phyloP scores from a whole-genome alignment of 1,284 basidiomycete species.

The Neolentinus lepideus region DNA sequence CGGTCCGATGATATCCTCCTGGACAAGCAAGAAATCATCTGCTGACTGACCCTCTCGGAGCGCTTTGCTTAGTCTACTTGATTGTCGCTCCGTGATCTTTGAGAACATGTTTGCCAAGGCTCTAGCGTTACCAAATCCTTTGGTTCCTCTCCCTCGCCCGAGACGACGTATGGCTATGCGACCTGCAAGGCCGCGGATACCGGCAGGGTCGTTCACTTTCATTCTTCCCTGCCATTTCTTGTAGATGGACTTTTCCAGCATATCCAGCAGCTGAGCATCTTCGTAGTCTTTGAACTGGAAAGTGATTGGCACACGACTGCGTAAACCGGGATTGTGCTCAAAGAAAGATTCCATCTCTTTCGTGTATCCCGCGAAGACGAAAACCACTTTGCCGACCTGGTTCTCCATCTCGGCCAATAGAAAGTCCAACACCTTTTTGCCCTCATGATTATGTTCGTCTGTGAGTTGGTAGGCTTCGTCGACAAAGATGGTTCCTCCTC shows the following conservation, averaged over 20 bases:
- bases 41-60: constrained; percentile 29
- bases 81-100: constrained; percentile 41
- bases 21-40: constrained; percentile 41
- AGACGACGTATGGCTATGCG: constrained; percentile 49
- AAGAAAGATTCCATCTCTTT: constrained; percentile 71
- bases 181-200: constrained; percentile 43
- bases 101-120: constrained; percentile 45
- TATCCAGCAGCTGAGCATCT: constrained; percentile 43
- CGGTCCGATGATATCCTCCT: constrained; percentile 56
- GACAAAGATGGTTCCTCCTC: constrained; percentile 58
- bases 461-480: constrained; percentile 66
- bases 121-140: constrained; percentile 62
- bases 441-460: constrained; percentile 34
- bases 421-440: constrained; percentile 53
- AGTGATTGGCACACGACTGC: constrained; percentile 53
- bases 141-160: constrained; percentile 41
- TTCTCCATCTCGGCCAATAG: constrained; percentile 70
- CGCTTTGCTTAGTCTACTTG: constrained; percentile 33
- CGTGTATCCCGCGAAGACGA: constrained; percentile 62
- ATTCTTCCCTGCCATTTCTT: constrained; percentile 41
- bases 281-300: constrained; percentile 58
- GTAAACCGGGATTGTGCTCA: constrained; percentile 61
- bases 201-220: constrained; percentile 40
- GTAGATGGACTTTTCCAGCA: constrained; percentile 40
- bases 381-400: constrained; percentile 52